Conservation (phyloP, 1,139 yeast genomes). For the Taphrina confusa region DNA sequence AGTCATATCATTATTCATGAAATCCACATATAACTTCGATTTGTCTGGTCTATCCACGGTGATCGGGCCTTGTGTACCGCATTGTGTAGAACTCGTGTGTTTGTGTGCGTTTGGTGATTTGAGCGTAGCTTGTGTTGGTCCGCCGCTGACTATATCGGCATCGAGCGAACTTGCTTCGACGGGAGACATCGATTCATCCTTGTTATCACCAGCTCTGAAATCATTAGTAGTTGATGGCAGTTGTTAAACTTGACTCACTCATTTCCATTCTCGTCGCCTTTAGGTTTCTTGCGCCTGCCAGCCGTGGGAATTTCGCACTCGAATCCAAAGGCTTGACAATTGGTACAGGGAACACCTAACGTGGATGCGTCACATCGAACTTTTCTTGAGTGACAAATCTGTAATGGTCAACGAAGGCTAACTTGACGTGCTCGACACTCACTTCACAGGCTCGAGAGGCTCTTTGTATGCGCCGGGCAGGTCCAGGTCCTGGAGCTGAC, state of each 20-base stretch:
- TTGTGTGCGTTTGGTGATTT: not conserved
- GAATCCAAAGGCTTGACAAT: constrained; percentile 34
- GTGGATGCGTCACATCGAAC: constrained; percentile 36
- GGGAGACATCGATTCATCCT: constrained; percentile 17
- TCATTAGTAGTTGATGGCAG: not conserved
- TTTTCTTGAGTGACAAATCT: constrained; percentile 34
- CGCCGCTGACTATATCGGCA: not conserved
- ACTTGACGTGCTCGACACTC: not conserved
- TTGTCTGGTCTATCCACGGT: constrained; percentile 6
- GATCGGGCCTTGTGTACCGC: not conserved
- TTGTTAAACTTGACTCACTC: not conserved
- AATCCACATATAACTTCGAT: constrained; percentile 24
- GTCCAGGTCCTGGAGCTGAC: constrained; percentile 4
- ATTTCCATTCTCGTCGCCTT: constrained; percentile 4
- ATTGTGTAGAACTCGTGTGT: not conserved
- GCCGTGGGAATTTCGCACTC: constrained; percentile 32
- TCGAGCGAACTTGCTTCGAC: constrained; percentile 1
- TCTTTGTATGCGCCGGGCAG: constrained; percentile 28
- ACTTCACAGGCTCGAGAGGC: constrained; percentile 35
- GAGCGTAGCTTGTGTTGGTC: not conserved
- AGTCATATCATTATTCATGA: constrained; percentile 9
- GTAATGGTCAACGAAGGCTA: not conserved
- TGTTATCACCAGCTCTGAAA: not conserved
- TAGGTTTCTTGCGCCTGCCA: constrained; percentile 15
- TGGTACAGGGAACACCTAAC: constrained; percentile 35